These are phyloP conservation scores for Teratosphaeria epicoccoides DNA, from an alignment of 2,329 filamentous ascomycete species.

Conservation along the genomic window DNA sequence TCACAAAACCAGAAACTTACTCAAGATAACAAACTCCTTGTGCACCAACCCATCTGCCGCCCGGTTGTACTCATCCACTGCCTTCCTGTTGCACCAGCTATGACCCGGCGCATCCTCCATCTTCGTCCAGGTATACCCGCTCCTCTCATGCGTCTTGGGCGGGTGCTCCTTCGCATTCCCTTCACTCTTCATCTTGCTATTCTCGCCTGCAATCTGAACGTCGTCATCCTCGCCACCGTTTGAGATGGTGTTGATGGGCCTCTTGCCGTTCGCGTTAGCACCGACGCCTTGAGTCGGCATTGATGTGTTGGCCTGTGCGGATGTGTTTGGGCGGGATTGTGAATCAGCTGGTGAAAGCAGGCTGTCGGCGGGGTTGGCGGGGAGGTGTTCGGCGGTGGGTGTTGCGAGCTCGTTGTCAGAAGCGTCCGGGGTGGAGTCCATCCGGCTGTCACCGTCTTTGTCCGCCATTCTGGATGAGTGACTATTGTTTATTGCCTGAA, in stretches of 20 bases:
- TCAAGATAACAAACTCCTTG: conserved; percentile 29
- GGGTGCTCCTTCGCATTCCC: conserved; percentile 8
- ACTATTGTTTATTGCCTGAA: not conserved
- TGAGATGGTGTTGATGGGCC: conserved; percentile 25
- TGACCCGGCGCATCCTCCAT: conserved; percentile 38
- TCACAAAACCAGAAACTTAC: conserved; percentile 15
- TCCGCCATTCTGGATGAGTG: conserved; percentile 30
- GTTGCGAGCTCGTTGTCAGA: conserved; percentile 22
- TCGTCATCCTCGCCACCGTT: conserved; percentile 20
- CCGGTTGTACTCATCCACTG: conserved; percentile 44
- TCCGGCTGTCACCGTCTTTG: conserved; percentile 45
- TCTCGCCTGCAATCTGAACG: conserved; percentile 1
- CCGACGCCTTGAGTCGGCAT: conserved; percentile 5
- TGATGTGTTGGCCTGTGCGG: not conserved
- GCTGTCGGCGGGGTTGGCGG: conserved; percentile 45
- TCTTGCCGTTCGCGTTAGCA: conserved; percentile 29
- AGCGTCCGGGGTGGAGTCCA: conserved; percentile 38
- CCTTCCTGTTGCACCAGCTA: conserved; percentile 47
- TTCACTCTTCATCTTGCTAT: conserved; percentile 12
- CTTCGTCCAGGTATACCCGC: conserved; percentile 25
- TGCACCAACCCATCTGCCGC: conserved; percentile 42
- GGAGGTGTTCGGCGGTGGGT: conserved; percentile 25
- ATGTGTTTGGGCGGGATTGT: not conserved
- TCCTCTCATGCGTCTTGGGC: conserved; percentile 19
- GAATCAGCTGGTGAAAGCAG: not conserved